Conservation (phyloP, 129 eudicot species). For the Heracleum sosnowskyi region DNA sequence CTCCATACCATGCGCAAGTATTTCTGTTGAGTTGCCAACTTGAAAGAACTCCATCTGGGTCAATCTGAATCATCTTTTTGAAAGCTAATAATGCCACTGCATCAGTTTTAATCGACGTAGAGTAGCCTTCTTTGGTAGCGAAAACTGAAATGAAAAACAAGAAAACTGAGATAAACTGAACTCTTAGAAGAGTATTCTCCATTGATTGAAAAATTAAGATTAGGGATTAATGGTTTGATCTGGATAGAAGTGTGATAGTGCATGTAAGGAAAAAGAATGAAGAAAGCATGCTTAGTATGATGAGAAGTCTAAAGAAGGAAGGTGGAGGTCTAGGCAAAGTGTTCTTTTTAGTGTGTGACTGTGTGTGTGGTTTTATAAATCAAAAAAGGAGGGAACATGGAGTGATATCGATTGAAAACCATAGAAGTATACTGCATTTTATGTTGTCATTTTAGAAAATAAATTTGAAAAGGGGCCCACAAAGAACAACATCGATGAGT, state of each 20-base stretch:
- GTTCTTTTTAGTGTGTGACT: constrained; percentile 2
- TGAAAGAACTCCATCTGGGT: constrained; percentile 49
- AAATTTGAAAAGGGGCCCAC: background rate
- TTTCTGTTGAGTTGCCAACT: constrained; percentile 46
- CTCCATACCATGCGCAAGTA: constrained; percentile 73
- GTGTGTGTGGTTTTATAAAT: constrained; percentile 15
- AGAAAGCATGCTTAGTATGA: constrained; percentile 36
- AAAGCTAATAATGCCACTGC: constrained; percentile 44
- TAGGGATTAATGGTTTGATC: constrained; percentile 18
- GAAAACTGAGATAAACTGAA: constrained; percentile 21
- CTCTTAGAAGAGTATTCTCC: constrained; percentile 20
- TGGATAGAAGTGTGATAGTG: constrained; percentile 12
- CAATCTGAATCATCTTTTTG: constrained; percentile 61
- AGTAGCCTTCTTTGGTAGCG: constrained; percentile 23
- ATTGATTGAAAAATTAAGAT: constrained; percentile 24
- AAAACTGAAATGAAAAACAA: constrained; percentile 22
- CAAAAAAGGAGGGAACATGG: constrained; percentile 27
- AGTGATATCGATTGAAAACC: constrained; percentile 9
- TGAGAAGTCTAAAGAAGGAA: constrained; percentile 27
- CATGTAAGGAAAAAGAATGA: constrained; percentile 13
- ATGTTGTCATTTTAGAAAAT: too few relatives aligned
- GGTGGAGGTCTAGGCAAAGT: constrained; percentile 31
- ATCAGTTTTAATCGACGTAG: constrained; percentile 51
- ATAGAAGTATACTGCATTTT: background rate
- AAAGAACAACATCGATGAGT: constrained; percentile 23